These are phyloP conservation scores for Ceratobasidium sp. DNA, from an alignment of 1,284 basidiomycete species.

Conservation along the genomic window DNA sequence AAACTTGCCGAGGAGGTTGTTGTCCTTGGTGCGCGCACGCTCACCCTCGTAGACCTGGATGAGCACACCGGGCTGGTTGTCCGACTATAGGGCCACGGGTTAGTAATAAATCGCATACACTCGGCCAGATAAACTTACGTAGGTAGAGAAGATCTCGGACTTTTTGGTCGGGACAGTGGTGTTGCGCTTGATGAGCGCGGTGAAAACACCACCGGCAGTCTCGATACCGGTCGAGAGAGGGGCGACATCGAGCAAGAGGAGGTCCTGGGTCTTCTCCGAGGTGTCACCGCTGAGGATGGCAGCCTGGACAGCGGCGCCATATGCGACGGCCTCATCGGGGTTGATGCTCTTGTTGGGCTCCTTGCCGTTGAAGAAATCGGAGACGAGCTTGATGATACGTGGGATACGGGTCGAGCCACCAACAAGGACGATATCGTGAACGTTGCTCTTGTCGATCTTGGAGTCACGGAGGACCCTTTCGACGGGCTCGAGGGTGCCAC, in stretches of 20 bases:
- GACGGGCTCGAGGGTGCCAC: conserved; percentile 67
- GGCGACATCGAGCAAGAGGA: conserved; percentile 92
- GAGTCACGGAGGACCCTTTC: conserved; percentile 69
- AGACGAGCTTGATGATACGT: conserved; percentile 67
- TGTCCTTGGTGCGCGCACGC: conserved; percentile 98
- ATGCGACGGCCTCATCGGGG: conserved; percentile 93
- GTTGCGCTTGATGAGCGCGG: conserved; percentile 96
- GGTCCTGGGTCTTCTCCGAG: conserved; percentile 93
- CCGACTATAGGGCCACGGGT: conserved; percentile 55
- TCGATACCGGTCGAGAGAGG: conserved; percentile 96
- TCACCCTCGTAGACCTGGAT: conserved; percentile 99
- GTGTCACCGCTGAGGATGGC: conserved; percentile 96
- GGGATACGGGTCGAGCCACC: conserved; percentile 71
- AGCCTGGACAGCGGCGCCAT: conserved; percentile 96
- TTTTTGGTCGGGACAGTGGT: conserved; percentile 99
- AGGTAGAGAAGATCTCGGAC: conserved; percentile 98
- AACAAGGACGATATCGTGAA: conserved; percentile 68
- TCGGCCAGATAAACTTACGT: conserved; percentile 56
- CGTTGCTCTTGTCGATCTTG: conserved; percentile 65
- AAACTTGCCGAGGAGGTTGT: conserved; percentile 99
- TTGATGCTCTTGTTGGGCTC: conserved; percentile 95
- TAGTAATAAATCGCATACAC: conserved; percentile 3
- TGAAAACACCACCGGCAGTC: conserved; percentile 99
- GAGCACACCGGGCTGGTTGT: conserved; percentile 98
- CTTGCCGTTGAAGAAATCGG: conserved; percentile 67